Base-by-base conservation (phyloP, 306 rosid species). In the barrel medic (Medicago truncatula) region DNA sequence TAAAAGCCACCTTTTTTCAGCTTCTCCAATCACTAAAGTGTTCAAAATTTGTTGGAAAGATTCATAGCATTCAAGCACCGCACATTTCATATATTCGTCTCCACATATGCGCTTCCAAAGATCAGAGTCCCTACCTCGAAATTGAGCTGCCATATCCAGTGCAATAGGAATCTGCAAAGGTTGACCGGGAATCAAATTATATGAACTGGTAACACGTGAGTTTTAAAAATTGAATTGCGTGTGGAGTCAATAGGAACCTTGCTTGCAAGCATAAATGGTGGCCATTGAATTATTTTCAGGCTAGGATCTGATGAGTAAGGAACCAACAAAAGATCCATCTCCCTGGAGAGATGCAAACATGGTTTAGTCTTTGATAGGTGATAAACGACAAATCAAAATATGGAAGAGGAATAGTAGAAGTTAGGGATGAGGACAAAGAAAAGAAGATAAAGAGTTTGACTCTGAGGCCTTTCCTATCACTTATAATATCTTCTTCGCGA, bases 221-320 rank as follows among this genome's bases (percentile, higher is more conserved):
- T 15, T 60, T 25, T 16, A 82, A 76, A 78, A 53, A 54, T 65
- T 34, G 16, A 73, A 79, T 56, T 39, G 49, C 58, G 36, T 82
- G 65, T 76, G 67, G 44, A 15, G 7, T 61, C 67, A 34, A 34
- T 61, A 61, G 67, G 21, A 61, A 91, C 99, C 97, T 95, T 95
- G 97, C 97, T 90, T 60, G 99, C 97, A 80, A 95, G 99, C 79
- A 95, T 74, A 86, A 95, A 95, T 15, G 97, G 99, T 21, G 99
- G 97, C 97, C 98, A 95, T 85, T 95, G 98, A 78, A 95, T 95
- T 69, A 90, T 85, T 84, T 89, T 92, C 71, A 95, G 81, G 77
- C 95, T 74, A 47, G 92, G 96, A 84, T 95, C 98, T 69, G 95
- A 90, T 50, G 97, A 90, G 83, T 95, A 95, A 76, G 98, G 98